phyloP scores from a whole-genome alignment of 257 asterid species.

The Primulina tabacum region DNA sequence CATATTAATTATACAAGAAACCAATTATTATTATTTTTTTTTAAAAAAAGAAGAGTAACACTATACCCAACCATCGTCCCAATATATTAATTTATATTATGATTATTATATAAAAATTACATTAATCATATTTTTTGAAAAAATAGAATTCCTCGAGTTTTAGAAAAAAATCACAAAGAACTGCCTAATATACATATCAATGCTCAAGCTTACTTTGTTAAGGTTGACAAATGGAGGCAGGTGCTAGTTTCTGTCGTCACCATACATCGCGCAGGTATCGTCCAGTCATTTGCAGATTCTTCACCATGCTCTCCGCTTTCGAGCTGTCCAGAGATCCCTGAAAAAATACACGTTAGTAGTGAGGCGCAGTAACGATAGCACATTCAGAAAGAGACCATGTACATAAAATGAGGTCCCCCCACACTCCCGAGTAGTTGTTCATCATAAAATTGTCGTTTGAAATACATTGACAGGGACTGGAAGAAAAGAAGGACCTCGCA shows the following conservation, averaged over 20 bases:
- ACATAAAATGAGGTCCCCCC: neutral
- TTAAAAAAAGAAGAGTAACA: neutral
- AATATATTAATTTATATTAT: too few species aligned
- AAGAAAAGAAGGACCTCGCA: neutral
- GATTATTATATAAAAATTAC: neutral
- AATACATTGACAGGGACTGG: conserved; percentile 1
- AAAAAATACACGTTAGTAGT: conserved; percentile 19
- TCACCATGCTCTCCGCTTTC: conserved; percentile 72
- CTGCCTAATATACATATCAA: neutral
- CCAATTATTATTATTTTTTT: neutral
- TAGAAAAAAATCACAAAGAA: neutral
- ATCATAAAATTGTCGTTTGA: neutral
- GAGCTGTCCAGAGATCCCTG: conserved; percentile 80
- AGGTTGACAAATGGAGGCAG: neutral
- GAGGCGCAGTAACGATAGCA: neutral
- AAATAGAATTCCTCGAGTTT: neutral
- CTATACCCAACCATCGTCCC: neutral
- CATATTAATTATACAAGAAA: neutral
- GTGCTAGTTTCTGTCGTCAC: conserved; percentile 34
- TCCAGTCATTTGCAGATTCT: conserved; percentile 72
- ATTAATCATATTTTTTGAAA: neutral
- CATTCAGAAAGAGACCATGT: neutral
- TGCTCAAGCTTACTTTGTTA: neutral
- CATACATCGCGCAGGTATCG: conserved; percentile 86
- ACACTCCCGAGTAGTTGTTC: neutral